A percentile compares a stretch with the other conserved stretches of the same genome.
Evolutionary conservation across 169 alveolate species (phyloP).

Genomic region (Eimeria acervulina): DNA sequence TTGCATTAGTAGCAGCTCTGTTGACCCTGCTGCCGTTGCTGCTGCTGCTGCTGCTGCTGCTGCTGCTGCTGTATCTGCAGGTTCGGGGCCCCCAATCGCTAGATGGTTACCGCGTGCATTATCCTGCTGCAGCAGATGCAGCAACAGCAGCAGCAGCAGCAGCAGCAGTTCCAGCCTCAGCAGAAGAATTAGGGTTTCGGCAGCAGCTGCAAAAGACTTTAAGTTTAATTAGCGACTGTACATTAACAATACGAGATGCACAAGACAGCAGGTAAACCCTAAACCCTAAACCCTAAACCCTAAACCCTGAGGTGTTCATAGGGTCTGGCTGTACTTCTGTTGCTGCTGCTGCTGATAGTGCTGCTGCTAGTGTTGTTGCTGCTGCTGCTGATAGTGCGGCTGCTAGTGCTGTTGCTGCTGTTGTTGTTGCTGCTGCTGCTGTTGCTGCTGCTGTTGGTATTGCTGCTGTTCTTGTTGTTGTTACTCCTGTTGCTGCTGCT

Average conservation of each 20-base stretch:
- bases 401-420: not conserved
- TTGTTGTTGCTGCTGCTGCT: too few relatives aligned
- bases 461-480: not conserved
- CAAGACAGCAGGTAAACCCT: conserved; percentile 37
- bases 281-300: conserved; percentile 10
- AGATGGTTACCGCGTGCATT: too few relatives aligned
- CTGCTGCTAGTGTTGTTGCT: not conserved
- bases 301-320: not conserved
- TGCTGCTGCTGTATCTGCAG: too few relatives aligned
- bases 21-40: too few relatives aligned
- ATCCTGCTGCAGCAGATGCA: too few relatives aligned
- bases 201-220: not conserved
- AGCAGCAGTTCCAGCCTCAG: too few relatives aligned
- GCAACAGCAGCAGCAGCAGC: too few relatives aligned
- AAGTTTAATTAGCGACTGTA: not conserved
- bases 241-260: not conserved
- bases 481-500: not conserved
- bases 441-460: not conserved
- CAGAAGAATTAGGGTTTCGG: too few relatives aligned
- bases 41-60: too few relatives aligned
- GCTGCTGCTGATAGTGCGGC: not conserved
- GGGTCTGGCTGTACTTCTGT: not conserved
- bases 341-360: too few relatives aligned
- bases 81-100: too few relatives aligned
- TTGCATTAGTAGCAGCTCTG: too few relatives aligned